Conservation (phyloP, 1,284 basidiomycete genomes). For the Fistulina hepatica region DNA sequence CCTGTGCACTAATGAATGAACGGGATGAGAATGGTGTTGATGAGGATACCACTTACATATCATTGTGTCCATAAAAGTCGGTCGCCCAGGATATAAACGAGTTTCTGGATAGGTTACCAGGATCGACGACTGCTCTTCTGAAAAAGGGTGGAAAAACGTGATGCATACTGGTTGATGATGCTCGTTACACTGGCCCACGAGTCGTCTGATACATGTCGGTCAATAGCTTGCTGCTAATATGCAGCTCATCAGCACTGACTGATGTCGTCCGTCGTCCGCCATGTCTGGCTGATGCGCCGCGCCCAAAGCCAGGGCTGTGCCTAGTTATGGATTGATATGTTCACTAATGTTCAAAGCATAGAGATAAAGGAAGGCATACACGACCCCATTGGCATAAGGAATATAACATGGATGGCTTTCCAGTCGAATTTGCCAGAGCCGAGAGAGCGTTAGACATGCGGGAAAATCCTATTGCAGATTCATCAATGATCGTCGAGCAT, state of each 20-base stretch:
- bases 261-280: conserved; percentile 52
- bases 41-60: too few relatives aligned
- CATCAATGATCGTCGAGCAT: conserved; percentile 3
- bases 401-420: conserved; percentile 35
- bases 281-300: conserved; percentile 40
- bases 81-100: conserved; percentile 41
- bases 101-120: conserved; percentile 23
- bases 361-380: conserved; percentile 23
- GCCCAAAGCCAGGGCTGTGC: conserved; percentile 52
- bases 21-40: too few relatives aligned
- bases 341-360: neutral
- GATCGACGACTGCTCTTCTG: neutral
- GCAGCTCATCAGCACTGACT: conserved; percentile 19
- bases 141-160: neutral
- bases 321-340: conserved; percentile 21
- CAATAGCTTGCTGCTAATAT: conserved; percentile 28
- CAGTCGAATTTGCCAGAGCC: conserved; percentile 30
- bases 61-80: conserved; percentile 52
- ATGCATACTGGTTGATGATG: conserved; percentile 31
- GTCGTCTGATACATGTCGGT: conserved; percentile 25
- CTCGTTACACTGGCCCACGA: conserved; percentile 28
- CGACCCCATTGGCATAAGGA: conserved; percentile 51
- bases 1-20: too few relatives aligned
- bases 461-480: conserved; percentile 29
- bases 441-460: conserved; percentile 45